Conservation (phyloP, 148 eudicot species). For the Chenopodium formosanum region DNA sequence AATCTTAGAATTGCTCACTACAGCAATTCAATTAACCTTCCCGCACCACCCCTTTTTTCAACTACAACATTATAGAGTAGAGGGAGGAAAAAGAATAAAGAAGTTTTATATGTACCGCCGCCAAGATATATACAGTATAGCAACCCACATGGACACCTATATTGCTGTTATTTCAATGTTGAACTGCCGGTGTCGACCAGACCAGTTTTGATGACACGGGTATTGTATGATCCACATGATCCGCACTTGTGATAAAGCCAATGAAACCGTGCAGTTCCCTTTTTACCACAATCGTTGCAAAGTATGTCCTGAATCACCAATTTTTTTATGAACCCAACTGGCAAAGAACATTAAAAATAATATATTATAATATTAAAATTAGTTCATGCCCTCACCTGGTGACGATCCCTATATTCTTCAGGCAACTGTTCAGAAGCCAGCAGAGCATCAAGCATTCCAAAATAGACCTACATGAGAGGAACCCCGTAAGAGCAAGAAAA, state of each 20-base stretch:
- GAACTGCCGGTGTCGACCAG: conserved; percentile 41
- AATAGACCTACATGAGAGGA: conserved; percentile 64
- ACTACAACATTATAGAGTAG: not conserved
- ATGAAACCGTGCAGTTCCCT: conserved; percentile 80
- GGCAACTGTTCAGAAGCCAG: conserved; percentile 92
- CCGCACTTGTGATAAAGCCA: conserved; percentile 98
- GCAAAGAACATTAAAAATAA: not conserved
- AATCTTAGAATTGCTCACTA: conserved; percentile 9
- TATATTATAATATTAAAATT: not conserved
- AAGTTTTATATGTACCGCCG: conserved; percentile 24
- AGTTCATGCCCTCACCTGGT: conserved; percentile 52
- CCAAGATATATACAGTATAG: conserved; percentile 22
- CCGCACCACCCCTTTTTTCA: not conserved
- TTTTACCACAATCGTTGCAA: conserved; percentile 89
- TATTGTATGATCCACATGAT: conserved; percentile 88
- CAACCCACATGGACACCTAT: conserved; percentile 11
- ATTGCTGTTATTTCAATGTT: conserved; percentile 18
- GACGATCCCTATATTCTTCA: conserved; percentile 79
- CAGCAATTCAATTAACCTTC: not conserved
- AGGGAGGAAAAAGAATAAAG: conserved; percentile 6
- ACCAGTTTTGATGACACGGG: conserved; percentile 73
- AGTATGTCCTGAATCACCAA: conserved; percentile 63
- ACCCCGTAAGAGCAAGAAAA: not conserved
- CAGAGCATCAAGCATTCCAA: conserved; percentile 94
- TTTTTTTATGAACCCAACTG: not conserved